Evolutionary conservation across 345 rosid genomes (phyloP).

Genomic region (Sapria himalayana): DNA sequence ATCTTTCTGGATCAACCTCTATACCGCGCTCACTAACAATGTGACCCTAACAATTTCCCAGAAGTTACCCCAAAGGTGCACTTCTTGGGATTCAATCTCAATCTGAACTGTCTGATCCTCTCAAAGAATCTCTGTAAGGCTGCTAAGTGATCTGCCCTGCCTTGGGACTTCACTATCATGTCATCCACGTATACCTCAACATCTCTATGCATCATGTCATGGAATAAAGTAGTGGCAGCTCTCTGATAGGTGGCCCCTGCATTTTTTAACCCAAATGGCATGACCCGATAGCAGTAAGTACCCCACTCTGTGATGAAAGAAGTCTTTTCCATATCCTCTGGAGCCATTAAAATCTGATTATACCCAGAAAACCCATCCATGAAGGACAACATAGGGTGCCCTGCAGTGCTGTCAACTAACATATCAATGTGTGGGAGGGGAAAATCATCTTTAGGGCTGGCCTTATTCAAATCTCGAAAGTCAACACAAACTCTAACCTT

Average conservation of each 20-base stretch:
- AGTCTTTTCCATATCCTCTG: neutral
- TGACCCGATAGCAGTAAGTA: neutral
- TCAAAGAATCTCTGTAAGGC: neutral
- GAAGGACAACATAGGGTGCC: no score
- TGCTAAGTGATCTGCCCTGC: neutral
- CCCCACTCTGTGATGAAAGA: neutral
- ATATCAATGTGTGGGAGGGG: neutral
- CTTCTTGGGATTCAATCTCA: neutral
- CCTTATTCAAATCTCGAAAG: neutral
- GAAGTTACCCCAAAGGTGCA: neutral
- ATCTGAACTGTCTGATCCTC: no score
- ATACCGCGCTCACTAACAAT: neutral
- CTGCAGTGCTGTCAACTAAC: no score
- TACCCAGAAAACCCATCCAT: neutral
- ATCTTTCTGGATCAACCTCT: neutral
- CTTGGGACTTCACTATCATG: neutral
- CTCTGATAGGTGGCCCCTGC: neutral
- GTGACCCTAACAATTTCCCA: neutral
- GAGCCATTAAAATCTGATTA: neutral
- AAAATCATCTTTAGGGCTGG: neutral
- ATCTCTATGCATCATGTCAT: neutral
- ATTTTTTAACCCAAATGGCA: neutral
- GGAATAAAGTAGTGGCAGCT: neutral
- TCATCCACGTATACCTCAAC: neutral
- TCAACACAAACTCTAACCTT: neutral